Base-by-base conservation (phyloP, 176 grass and related monocot species). In the Carex pumila region DNA sequence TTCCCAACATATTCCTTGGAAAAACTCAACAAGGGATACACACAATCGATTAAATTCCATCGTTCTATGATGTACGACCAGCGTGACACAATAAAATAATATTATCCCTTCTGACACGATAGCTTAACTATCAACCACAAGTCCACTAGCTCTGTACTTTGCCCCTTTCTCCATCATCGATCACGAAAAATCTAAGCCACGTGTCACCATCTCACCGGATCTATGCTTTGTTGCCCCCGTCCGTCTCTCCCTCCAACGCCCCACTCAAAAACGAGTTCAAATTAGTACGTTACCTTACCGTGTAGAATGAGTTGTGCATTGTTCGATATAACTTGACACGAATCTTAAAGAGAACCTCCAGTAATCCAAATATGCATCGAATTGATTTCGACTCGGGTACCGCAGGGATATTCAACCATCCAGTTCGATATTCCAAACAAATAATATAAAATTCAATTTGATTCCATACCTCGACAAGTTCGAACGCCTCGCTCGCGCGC, bases 381-480 rank as follows among this genome's bases (percentile, higher is more conserved):
- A 39, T 39, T 39, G 37, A 39, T 39, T 39, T 39, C 37, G 37
- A 39, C 37, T 5, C 37, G 37, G 37, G 37, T 39, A 39, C 37
- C 37, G 37, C 37, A 39, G 37, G 5, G 5, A 39, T 39, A 39
- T 5, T 39, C 0, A 39, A 39, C 37, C 37, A 6, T 39, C 37
- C 55, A 25, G 17, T 32, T 74, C 58, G 25, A 59, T 17, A n/a
- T 34, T 67, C 53, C 64, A 36, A 79, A 64, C 18, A 64, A 21
- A 11, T 9, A 39, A 17, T 89, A 53, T 84, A 89, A 62, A 70
- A 54, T 56, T 54, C 71, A 71, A 79, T 57, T 79, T 67, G 39
- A 75, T 84, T 79, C 17, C 75, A 65, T 71, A 64, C 85, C 77
- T 85, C 82, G 90, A 87, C 87, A 92, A 85, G 85, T 87, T 84